A percentile compares a stretch with the other conserved stretches of the same genome.
phyloP scores from a whole-genome alignment of 75 land plant species.

The Ceratopteris richardii region DNA sequence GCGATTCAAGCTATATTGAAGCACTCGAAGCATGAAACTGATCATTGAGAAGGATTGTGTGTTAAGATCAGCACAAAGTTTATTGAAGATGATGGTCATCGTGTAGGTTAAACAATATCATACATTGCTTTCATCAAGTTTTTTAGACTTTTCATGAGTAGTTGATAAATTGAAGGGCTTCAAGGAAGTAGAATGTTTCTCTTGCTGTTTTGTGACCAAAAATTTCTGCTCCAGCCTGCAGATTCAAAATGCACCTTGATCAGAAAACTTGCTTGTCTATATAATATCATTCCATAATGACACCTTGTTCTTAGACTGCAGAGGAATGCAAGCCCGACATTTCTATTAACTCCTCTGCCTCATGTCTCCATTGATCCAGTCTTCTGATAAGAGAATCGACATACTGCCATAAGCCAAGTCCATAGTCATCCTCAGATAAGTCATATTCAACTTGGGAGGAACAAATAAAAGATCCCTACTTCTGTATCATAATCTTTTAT shows the following conservation, averaged over 20 bases:
- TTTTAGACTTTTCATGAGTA: background rate
- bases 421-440: background rate
- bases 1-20: too few species aligned
- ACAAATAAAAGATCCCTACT: background rate
- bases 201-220: background rate
- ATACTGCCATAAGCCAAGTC: constrained; percentile 3
- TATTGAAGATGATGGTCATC: too few species aligned
- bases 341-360: constrained; percentile 8
- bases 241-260: too few species aligned
- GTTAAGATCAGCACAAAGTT: too few species aligned
- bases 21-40: too few species aligned
- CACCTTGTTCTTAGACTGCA: too few species aligned
- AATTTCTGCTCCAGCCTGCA: constrained; percentile 2
- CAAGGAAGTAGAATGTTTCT: background rate
- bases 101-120: too few species aligned
- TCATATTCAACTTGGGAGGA: background rate
- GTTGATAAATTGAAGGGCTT: constrained; percentile 15
- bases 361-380: background rate
- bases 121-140: constrained; percentile 1
- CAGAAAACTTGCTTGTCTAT: too few species aligned
- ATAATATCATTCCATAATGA: too few species aligned
- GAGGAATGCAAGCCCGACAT: constrained; percentile 8
- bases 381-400: constrained; percentile 8
- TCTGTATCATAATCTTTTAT: constrained; percentile 12
- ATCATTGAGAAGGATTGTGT: too few species aligned